These are phyloP conservation scores for Gastrolobium villosum DNA, from an alignment of 306 rosid genomes.

Conservation along the genomic window DNA sequence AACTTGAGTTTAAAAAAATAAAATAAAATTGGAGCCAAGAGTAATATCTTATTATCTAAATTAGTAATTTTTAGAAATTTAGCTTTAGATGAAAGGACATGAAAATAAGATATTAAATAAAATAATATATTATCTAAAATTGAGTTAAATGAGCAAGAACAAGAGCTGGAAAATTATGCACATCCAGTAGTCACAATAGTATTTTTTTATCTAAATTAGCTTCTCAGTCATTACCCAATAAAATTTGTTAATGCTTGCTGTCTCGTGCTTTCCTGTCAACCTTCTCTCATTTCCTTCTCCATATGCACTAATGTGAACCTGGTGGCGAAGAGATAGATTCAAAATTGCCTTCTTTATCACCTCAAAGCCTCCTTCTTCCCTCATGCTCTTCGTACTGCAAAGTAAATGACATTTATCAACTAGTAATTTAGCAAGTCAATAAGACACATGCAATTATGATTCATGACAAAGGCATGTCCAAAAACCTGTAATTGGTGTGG, in stretches of 20 bases:
- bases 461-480: slow-evolving; percentile 21
- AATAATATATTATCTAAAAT: too few species aligned
- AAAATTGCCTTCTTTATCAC: slow-evolving; percentile 93
- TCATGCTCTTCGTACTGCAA: slow-evolving; percentile 95
- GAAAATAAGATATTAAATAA: too few species aligned
- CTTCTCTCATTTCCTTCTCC: slow-evolving; percentile 99
- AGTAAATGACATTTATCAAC: slow-evolving; percentile 40
- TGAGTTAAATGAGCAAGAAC: too few species aligned
- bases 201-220: too few species aligned
- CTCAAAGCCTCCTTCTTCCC: slow-evolving; percentile 95
- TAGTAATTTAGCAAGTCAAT: slow-evolving; percentile 18
- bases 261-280: slow-evolving; percentile 98
- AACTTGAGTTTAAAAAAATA: too few species aligned
- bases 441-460: slow-evolving; percentile 30
- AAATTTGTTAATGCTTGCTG: slow-evolving; percentile 85
- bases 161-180: too few species aligned
- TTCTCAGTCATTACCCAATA: too few species aligned
- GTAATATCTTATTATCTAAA: too few species aligned
- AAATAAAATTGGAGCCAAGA: too few species aligned
- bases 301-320: slow-evolving; percentile 85
- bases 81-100: too few species aligned
- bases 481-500: slow-evolving; percentile 97
- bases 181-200: too few species aligned
- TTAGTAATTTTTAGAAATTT: too few species aligned
- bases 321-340: slow-evolving; percentile 95